These are phyloP conservation scores for Papilionanthe hybrid DNA, from an alignment of 116 monocot species.

Conservation along the genomic window DNA sequence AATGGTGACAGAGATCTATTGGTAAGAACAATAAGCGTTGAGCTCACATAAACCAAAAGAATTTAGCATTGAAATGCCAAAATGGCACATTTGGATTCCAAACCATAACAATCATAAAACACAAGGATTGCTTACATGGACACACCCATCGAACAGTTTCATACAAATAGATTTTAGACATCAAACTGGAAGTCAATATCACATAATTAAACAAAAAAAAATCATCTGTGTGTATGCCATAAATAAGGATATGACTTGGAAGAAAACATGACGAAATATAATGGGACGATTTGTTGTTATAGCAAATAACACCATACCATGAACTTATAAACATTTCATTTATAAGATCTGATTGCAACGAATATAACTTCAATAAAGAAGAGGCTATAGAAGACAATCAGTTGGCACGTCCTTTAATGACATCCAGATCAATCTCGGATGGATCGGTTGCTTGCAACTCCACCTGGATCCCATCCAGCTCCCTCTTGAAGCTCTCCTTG, in stretches of 20 bases:
- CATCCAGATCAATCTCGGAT: conserved; percentile 29
- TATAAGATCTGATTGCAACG: not conserved
- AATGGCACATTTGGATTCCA: not conserved
- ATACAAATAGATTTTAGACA: not conserved
- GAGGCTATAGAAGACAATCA: conserved; percentile 6
- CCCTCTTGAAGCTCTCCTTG: conserved; percentile 37
- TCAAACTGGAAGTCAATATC: not conserved
- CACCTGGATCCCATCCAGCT: conserved; percentile 35
- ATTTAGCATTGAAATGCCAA: not conserved
- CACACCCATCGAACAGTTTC: not conserved
- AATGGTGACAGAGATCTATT: too few relatives aligned
- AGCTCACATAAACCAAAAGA: not conserved
- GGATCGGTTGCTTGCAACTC: conserved; percentile 38
- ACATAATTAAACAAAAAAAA: not conserved
- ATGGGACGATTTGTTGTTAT: not conserved
- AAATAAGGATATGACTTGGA: not conserved
- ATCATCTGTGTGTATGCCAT: not conserved
- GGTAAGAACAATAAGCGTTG: too few relatives aligned
- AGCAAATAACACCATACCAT: not conserved
- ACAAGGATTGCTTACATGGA: too few relatives aligned
- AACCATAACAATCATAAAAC: too few relatives aligned
- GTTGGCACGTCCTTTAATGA: conserved; percentile 30
- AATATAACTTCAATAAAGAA: not conserved
- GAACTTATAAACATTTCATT: conserved; percentile 2
- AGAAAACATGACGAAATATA: not conserved